These are phyloP conservation scores for Colletotrichum agaves DNA, from an alignment of 2,329 filamentous ascomycete species.

Conservation along the genomic window DNA sequence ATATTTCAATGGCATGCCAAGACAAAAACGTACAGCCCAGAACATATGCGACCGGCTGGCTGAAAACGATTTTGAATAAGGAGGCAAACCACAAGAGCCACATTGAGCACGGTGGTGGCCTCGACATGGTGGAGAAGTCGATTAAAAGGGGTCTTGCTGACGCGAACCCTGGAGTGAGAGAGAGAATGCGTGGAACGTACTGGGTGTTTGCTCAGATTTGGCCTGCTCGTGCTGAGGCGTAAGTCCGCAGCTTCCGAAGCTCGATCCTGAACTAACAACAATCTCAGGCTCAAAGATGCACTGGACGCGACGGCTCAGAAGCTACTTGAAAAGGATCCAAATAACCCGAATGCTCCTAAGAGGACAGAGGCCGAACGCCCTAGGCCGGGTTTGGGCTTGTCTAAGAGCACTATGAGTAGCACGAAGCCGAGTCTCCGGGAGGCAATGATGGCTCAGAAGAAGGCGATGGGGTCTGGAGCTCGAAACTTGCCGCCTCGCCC, in stretches of 20 bases:
- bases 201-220: conserved; percentile 85
- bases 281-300: conserved; percentile 75
- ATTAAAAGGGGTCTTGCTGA: conserved; percentile 90
- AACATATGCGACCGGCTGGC: conserved; percentile 81
- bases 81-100: conserved; percentile 82
- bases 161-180: conserved; percentile 88
- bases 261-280: conserved; percentile 19
- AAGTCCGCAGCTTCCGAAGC: conserved; percentile 50
- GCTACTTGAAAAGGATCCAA: conserved; percentile 82
- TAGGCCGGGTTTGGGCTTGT: conserved; percentile 69
- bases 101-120: conserved; percentile 84
- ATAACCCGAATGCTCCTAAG: conserved; percentile 79
- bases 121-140: conserved; percentile 87
- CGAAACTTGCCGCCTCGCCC: conserved; percentile 64
- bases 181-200: conserved; percentile 85
- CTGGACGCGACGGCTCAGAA: conserved; percentile 83
- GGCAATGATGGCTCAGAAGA: conserved; percentile 86
- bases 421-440: conserved; percentile 79
- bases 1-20: conserved; percentile 82
- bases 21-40: conserved; percentile 95
- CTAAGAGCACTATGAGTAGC: conserved; percentile 68
- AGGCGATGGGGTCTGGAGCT: conserved; percentile 62
- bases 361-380: conserved; percentile 60
- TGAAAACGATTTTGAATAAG: conserved; percentile 83
- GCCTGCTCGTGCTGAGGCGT: conserved; percentile 80